Percentiles rank a stretch among this genome's conserved stretches.
These are phyloP conservation scores for Neobulgaria alba DNA, from an alignment of 2,329 filamentous ascomycete species.

Conservation along the genomic window DNA sequence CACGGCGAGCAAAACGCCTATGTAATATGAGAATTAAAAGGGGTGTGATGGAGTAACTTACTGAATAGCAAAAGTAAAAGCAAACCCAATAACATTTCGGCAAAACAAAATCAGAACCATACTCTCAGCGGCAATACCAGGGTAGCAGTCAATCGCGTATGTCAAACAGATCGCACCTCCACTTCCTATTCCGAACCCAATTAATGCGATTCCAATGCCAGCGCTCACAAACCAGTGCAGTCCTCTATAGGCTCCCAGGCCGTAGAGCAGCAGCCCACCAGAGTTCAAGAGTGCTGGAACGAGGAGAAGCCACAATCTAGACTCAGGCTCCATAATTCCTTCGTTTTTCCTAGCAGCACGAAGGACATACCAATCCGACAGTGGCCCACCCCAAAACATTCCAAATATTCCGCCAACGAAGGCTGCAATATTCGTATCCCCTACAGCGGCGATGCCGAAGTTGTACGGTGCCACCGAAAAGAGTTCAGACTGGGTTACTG, in stretches of 20 bases:
- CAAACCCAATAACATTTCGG: slow-evolving; percentile 9
- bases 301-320: slow-evolving; percentile 8
- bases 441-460: slow-evolving; percentile 10
- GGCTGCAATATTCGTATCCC: slow-evolving; percentile 12
- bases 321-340: slow-evolving; percentile 12
- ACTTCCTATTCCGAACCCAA: slow-evolving; percentile 10
- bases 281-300: slow-evolving; percentile 9
- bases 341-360: slow-evolving; percentile 7
- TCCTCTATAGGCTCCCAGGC: slow-evolving; percentile 8
- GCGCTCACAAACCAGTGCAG: slow-evolving; percentile 9
- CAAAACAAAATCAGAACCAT: slow-evolving; percentile 13
- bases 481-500: slow-evolving; percentile 11
- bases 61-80: slow-evolving; percentile 11
- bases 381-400: slow-evolving; percentile 10
- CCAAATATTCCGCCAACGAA: slow-evolving; percentile 12
- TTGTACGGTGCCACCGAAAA: slow-evolving; percentile 9
- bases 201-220: slow-evolving; percentile 9
- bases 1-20: too few species aligned
- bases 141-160: slow-evolving; percentile 11
- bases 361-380: slow-evolving; percentile 8
- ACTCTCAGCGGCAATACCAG: slow-evolving; percentile 8
- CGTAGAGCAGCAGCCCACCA: slow-evolving; percentile 9
- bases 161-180: slow-evolving; percentile 11
- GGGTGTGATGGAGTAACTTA: too few species aligned
- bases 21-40: too few species aligned